These are phyloP conservation scores for Papilionanthe hybrid DNA, from an alignment of 116 monocot species.

Conservation along the genomic window DNA sequence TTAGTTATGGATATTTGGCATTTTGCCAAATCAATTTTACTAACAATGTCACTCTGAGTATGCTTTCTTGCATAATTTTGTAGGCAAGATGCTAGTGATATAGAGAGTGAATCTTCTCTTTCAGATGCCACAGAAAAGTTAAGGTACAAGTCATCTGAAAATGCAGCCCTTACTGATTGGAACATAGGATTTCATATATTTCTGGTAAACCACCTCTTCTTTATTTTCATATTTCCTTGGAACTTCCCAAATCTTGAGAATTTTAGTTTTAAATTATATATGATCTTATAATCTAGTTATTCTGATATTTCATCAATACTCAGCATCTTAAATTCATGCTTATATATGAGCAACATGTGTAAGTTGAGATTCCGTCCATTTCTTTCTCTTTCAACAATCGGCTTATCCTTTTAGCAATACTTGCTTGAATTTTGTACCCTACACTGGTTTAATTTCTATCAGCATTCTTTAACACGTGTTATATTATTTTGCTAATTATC, in stretches of 20 bases:
- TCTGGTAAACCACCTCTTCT: slow-evolving; percentile 48
- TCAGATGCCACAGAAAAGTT: slow-evolving; percentile 38
- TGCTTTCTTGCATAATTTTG: slow-evolving; percentile 16
- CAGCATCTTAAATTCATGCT: neutral
- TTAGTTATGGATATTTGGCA: neutral
- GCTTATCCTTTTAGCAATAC: neutral
- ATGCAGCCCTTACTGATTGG: slow-evolving; percentile 71
- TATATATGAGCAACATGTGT: neutral
- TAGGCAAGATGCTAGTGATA: slow-evolving; percentile 61
- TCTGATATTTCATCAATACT: neutral
- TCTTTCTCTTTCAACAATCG: neutral
- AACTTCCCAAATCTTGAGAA: neutral
- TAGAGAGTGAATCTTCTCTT: slow-evolving; percentile 50
- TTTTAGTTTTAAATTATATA: neutral
- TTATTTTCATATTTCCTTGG: neutral
- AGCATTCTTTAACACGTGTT: neutral
- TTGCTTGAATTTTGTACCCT: neutral
- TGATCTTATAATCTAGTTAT: neutral
- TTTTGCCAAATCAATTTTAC: neutral
- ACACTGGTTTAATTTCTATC: neutral
- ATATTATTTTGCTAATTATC: neutral
- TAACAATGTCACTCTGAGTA: slow-evolving; percentile 1
- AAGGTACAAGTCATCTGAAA: slow-evolving; percentile 51
- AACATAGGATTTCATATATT: slow-evolving; percentile 80
- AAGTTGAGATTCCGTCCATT: neutral